These are phyloP conservation scores for Elongisporangium anandrum DNA, from an alignment of 352 stramenopile genomes.

Conservation along the genomic window DNA sequence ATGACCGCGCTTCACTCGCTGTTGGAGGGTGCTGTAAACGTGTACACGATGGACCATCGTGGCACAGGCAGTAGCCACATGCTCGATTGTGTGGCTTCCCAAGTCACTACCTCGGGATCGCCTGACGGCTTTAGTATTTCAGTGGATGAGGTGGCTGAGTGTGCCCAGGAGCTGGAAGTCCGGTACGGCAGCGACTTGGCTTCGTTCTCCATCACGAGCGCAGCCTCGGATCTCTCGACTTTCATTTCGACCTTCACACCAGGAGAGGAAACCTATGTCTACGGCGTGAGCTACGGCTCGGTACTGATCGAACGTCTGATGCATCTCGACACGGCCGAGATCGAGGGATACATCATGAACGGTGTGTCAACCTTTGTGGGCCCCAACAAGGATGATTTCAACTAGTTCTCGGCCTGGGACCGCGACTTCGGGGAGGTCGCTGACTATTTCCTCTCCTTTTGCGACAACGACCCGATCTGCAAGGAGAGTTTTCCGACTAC, in stretches of 20 bases:
- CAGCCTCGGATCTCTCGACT: conserved; percentile 28
- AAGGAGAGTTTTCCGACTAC: conserved; percentile 8
- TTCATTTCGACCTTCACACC: conserved; percentile 9
- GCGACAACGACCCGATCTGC: conserved; percentile 13
- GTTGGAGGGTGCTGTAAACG: conserved; percentile 25
- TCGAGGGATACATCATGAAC: conserved; percentile 53
- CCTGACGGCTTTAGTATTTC: conserved; percentile 4
- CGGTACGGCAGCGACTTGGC: conserved; percentile 15
- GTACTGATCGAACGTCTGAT: conserved; percentile 49
- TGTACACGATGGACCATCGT: conserved; percentile 49
- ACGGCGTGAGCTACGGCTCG: conserved; percentile 55
- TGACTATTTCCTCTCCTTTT: conserved; percentile 22
- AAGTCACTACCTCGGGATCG: conserved; percentile 19
- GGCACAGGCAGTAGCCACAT: conserved; percentile 30
- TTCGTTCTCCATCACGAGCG: conserved; percentile 46
- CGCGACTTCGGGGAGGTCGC: conserved; percentile 27
- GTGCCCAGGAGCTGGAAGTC: conserved; percentile 18
- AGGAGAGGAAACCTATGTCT: conserved; percentile 28
- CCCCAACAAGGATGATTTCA: conserved; percentile 13
- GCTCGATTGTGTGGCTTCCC: conserved; percentile 27
- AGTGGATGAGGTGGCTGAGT: conserved; percentile 20
- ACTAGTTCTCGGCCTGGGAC: conserved; percentile 37
- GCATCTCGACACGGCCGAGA: conserved; percentile 26
- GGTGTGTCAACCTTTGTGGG: conserved; percentile 34
- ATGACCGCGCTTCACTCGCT: conserved; percentile 35